Evolutionary conservation across 352 stramenopile genomes (phyloP).

Genomic region (Phytophthora pseudosyringae): DNA sequence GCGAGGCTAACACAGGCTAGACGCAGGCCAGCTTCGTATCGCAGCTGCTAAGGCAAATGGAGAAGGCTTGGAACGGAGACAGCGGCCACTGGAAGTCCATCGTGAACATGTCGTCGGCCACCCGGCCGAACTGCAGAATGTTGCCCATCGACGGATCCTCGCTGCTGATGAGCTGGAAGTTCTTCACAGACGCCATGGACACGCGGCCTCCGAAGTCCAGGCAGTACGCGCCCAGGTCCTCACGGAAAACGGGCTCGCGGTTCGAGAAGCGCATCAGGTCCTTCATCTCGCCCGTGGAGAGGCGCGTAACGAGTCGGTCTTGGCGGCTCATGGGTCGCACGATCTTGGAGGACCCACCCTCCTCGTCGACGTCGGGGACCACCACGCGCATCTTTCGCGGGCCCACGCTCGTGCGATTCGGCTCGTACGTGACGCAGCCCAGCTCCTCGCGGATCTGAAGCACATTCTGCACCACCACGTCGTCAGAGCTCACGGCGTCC

Average conservation of each 20-base stretch:
- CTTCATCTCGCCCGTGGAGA: conserved; percentile 73
- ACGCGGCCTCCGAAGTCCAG: conserved; percentile 88
- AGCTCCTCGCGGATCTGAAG: conserved; percentile 89
- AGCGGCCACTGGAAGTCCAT: conserved; percentile 92
- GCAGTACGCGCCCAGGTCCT: conserved; percentile 87
- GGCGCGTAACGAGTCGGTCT: conserved; percentile 80
- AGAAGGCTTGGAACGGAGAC: conserved; percentile 88
- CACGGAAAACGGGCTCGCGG: conserved; percentile 84
- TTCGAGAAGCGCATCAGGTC: conserved; percentile 91
- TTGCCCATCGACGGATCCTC: conserved; percentile 87
- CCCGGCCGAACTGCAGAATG: conserved; percentile 89
- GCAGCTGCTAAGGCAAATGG: conserved; percentile 90
- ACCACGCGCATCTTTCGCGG: conserved; percentile 89
- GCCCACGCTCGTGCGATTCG: conserved; percentile 86
- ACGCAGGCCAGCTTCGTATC: conserved; percentile 91
- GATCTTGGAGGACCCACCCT: conserved; percentile 79
- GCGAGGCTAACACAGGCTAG: conserved; percentile 34
- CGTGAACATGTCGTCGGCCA: conserved; percentile 92
- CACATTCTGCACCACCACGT: conserved; percentile 76
- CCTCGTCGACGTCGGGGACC: conserved; percentile 83
- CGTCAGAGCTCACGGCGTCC: conserved; percentile 76
- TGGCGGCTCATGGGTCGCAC: conserved; percentile 86
- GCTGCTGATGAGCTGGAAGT: conserved; percentile 89
- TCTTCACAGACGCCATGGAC: conserved; percentile 88
- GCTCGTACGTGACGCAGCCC: conserved; percentile 87